Evolutionary conservation across 2,329 filamentous ascomycete species (phyloP).

Genomic region (Colletotrichum cuscutae): DNA sequence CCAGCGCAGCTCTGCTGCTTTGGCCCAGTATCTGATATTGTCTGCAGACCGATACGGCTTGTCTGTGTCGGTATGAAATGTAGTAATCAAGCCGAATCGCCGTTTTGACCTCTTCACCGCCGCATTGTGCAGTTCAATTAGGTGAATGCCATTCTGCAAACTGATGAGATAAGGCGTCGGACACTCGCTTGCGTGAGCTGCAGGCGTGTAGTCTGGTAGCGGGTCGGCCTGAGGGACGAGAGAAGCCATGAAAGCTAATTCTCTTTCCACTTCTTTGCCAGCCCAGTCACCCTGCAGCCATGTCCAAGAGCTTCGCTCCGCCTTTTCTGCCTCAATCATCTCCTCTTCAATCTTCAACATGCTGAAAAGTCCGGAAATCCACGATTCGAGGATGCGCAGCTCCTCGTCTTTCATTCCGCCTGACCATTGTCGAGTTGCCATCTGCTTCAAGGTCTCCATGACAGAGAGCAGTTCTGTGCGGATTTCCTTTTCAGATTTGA

Average conservation of each 20-base stretch:
- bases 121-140: conserved; percentile 91
- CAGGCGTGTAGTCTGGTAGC: conserved; percentile 75
- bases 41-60: conserved; percentile 96
- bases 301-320: conserved; percentile 78
- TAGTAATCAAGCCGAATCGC: conserved; percentile 89
- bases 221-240: conserved; percentile 71
- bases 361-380: conserved; percentile 81
- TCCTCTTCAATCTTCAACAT: conserved; percentile 82
- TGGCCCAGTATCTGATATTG: conserved; percentile 95
- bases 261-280: conserved; percentile 78
- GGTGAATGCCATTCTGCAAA: conserved; percentile 81
- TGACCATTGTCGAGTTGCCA: conserved; percentile 87
- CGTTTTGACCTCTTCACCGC: conserved; percentile 85
- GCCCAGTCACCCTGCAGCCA: conserved; percentile 87
- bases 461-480: conserved; percentile 85
- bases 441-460: conserved; percentile 90
- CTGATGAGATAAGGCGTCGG: conserved; percentile 79
- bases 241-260: conserved; percentile 83
- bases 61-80: conserved; percentile 89
- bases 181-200: conserved; percentile 51
- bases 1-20: conserved; percentile 94
- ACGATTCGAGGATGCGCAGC: conserved; percentile 76
- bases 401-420: conserved; percentile 85
- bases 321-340: conserved; percentile 77
- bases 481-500: conserved; percentile 88